These are phyloP conservation scores for Scheffersomyces insectosa DNA, from an alignment of 1,139 yeast genomes.

Conservation along the genomic window DNA sequence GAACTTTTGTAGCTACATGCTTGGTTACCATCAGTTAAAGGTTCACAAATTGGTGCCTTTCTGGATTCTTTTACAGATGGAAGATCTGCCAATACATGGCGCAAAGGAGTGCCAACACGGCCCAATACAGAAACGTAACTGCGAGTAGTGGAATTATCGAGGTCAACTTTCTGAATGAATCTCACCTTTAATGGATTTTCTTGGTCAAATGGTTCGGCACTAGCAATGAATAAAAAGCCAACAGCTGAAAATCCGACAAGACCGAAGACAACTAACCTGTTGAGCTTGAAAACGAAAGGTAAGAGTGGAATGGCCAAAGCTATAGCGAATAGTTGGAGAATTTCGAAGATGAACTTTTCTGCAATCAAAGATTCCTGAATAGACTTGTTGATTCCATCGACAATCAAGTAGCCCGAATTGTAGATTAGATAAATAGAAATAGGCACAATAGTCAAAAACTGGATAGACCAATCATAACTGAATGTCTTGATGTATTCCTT, in stretches of 20 bases:
- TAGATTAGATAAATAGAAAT: conserved; percentile 54
- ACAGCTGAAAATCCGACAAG: conserved; percentile 33
- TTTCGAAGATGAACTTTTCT: conserved; percentile 47
- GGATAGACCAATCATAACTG: conserved; percentile 80
- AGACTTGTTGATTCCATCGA: conserved; percentile 69
- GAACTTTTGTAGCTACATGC: conserved; percentile 53
- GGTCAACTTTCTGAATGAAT: conserved; percentile 59
- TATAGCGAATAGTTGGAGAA: conserved; percentile 35
- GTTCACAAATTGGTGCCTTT: conserved; percentile 33
- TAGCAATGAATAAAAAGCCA: conserved; percentile 38
- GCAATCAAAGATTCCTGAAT: conserved; percentile 61
- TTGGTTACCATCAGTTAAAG: conserved; percentile 47
- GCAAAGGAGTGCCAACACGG: conserved; percentile 44
- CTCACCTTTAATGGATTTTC: conserved; percentile 68
- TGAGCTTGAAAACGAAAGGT: conserved; percentile 73
- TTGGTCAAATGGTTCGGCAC: conserved; percentile 55
- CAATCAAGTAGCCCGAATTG: conserved; percentile 50
- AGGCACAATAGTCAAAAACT: conserved; percentile 68
- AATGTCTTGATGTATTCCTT: conserved; percentile 38
- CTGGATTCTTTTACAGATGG: conserved; percentile 57
- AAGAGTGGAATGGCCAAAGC: conserved; percentile 57
- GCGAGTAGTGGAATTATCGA: conserved; percentile 26
- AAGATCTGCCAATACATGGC: conserved; percentile 50
- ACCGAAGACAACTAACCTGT: conserved; percentile 47
- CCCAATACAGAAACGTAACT: conserved; percentile 52